Base-by-base conservation (phyloP, 1,139 yeast genomes). In the Saccharomycopsis crataegensis region DNA sequence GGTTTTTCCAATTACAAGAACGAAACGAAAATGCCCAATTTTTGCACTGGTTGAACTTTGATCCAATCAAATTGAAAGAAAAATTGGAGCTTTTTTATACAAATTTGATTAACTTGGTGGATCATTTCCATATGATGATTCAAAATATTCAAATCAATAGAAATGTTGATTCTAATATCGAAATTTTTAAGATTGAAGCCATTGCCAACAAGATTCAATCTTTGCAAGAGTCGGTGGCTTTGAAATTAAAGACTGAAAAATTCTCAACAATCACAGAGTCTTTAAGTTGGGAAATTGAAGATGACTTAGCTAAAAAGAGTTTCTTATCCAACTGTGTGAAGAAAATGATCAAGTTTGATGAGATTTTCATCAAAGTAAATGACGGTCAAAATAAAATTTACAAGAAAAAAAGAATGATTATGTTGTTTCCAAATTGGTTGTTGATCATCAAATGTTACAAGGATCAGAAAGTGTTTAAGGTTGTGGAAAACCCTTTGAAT, bases 321-420 rank as follows among this genome's bases (percentile, higher is more conserved):
- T 54, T 54, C 43, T 43, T 54, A 17, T 28, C 32, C 8, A 47
- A 43, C 32, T 52, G 57, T 45, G 40, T 17, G 8, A 52, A 48
- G 43, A 16, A 44, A 36, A 12, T 49, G 22, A 22, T 54, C 22
- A 49, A 37, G 33, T 48, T 47, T 28, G 56, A 52, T 36, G 57
- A 54, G 40, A 48, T 54, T 16, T 52, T 22, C 36, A 43, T 54
- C 16, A 54, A 54, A 38, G 55, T 54, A 14, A 54, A 52, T 31
- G 56, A 54, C 7, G 57, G 57, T 28, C 52, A 45, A 16, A 54
- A 54, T 46, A 54, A 54, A 46, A 52, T 56, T 36, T 54, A 56
- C 52, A 56, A 56, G 45, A 56, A 56, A 49, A 53, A 51, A 37
- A 40, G 58, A 45, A 32, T 56, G 47, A 49, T 56, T 31, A 53